Evolutionary conservation across 1,284 basidiomycete genomes (phyloP).

Genomic region (Erythrobasidium hasegawianum): DNA sequence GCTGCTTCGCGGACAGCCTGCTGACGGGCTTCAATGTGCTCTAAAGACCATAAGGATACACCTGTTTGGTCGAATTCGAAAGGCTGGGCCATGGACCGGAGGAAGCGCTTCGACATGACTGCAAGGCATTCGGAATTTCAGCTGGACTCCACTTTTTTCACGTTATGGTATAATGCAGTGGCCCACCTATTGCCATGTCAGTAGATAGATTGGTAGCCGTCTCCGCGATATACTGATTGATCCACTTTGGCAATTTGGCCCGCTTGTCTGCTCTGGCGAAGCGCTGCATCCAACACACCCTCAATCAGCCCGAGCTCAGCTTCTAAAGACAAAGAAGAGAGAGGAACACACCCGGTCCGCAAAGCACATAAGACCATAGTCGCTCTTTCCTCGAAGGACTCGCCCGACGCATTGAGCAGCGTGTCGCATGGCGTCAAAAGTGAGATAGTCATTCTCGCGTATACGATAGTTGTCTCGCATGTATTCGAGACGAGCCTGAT

Average conservation of each 20-base stretch:
- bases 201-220: slow-evolving; percentile 95
- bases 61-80: slow-evolving; percentile 92
- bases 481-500: slow-evolving; percentile 88
- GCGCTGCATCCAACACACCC: slow-evolving; percentile 59
- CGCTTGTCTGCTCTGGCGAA: slow-evolving; percentile 96
- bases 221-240: slow-evolving; percentile 98
- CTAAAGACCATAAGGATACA: slow-evolving; percentile 87
- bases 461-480: slow-evolving; percentile 97
- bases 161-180: neutral
- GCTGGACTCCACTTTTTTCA: neutral
- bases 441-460: slow-evolving; percentile 95
- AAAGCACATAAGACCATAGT: slow-evolving; percentile 99
- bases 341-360: slow-evolving; percentile 99
- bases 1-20: slow-evolving; percentile 15
- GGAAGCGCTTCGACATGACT: slow-evolving; percentile 87
- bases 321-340: too few species aligned
- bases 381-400: slow-evolving; percentile 94
- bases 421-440: slow-evolving; percentile 99
- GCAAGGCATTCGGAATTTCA: neutral
- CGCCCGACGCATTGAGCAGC: slow-evolving; percentile 98
- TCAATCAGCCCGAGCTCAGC: too few species aligned
- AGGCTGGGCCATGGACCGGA: slow-evolving; percentile 95
- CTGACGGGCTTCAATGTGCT: slow-evolving; percentile 76
- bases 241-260: slow-evolving; percentile 96
- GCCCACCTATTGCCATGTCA: slow-evolving; percentile 80